These are phyloP conservation scores for Elaphomyces granulatus DNA, from an alignment of 495 filamentous ascomycete genomes.

Conservation along the genomic window DNA sequence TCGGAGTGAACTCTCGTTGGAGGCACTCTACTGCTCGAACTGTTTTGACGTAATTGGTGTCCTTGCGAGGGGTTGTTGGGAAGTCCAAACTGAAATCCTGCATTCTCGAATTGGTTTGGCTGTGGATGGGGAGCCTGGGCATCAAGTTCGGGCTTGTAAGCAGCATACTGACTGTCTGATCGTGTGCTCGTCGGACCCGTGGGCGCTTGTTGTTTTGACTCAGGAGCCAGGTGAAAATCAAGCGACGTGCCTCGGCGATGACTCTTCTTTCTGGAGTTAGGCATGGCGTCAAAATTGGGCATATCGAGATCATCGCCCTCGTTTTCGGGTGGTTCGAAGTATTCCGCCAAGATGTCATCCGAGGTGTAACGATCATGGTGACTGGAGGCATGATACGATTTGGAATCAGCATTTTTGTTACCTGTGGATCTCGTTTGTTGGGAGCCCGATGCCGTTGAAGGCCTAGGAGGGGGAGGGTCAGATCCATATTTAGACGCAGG, in stretches of 20 bases:
- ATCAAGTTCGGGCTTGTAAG: conserved; percentile 24
- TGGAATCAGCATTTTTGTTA: conserved; percentile 9
- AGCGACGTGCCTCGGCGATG: conserved; percentile 5
- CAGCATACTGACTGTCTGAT: conserved; percentile 17
- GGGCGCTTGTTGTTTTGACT: neutral
- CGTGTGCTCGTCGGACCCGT: neutral
- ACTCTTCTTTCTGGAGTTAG: conserved; percentile 16
- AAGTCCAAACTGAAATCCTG: conserved; percentile 54
- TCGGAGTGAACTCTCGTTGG: conserved; percentile 8
- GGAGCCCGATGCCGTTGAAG: conserved; percentile 16
- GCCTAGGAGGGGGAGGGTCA: conserved; percentile 11
- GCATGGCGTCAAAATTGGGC: conserved; percentile 61
- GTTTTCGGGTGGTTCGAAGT: conserved; percentile 18
- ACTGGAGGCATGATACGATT: conserved; percentile 2
- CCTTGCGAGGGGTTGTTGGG: conserved; percentile 42
- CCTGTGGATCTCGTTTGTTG: conserved; percentile 8
- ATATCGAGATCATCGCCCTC: conserved; percentile 37
- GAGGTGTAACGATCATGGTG: conserved; percentile 10
- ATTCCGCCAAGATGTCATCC: conserved; percentile 27
- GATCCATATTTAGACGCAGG: neutral
- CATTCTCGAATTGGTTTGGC: conserved; percentile 42
- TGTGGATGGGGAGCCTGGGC: conserved; percentile 34
- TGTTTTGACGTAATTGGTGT: conserved; percentile 26
- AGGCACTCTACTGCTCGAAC: conserved; percentile 4
- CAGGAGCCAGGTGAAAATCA: conserved; percentile 1